These are phyloP conservation scores for Microdochium trichocladiopsis DNA, from an alignment of 2,329 filamentous ascomycete genomes.

Conservation along the genomic window DNA sequence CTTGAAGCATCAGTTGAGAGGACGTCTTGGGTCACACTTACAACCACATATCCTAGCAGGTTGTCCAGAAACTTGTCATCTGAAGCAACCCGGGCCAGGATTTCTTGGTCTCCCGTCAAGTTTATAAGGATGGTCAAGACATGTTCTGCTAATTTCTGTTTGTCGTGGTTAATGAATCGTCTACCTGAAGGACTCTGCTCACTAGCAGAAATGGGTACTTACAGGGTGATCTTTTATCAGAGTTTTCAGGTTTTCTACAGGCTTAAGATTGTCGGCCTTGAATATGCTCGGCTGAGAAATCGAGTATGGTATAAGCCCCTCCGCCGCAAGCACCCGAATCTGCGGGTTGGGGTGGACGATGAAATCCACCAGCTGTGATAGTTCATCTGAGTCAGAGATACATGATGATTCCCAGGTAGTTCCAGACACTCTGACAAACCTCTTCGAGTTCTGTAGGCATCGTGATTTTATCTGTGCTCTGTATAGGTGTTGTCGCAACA, in stretches of 20 bases:
- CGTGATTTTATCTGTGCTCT: slow-evolving; percentile 13
- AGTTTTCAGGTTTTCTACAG: slow-evolving; percentile 81
- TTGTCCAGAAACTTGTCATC: slow-evolving; percentile 78
- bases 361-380: slow-evolving; percentile 75
- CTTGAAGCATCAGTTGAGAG: neutral
- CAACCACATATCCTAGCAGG: slow-evolving; percentile 67
- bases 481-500: slow-evolving; percentile 4
- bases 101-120: slow-evolving; percentile 66
- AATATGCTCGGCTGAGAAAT: slow-evolving; percentile 70
- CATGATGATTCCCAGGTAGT: slow-evolving; percentile 20
- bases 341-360: slow-evolving; percentile 88
- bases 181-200: neutral
- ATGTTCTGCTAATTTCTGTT: slow-evolving; percentile 83
- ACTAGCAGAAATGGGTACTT: slow-evolving; percentile 22
- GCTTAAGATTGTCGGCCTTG: slow-evolving; percentile 70
- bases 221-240: slow-evolving; percentile 78
- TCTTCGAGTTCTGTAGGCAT: slow-evolving; percentile 77
- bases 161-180: neutral
- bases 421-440: slow-evolving; percentile 19
- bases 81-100: slow-evolving; percentile 64
- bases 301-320: slow-evolving; percentile 81
- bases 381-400: slow-evolving; percentile 2
- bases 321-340: slow-evolving; percentile 77
- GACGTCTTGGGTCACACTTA: slow-evolving; percentile 31
- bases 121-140: slow-evolving; percentile 88